Conservation (phyloP, 1,284 basidiomycete species). For the Hemileia vastatrix region DNA sequence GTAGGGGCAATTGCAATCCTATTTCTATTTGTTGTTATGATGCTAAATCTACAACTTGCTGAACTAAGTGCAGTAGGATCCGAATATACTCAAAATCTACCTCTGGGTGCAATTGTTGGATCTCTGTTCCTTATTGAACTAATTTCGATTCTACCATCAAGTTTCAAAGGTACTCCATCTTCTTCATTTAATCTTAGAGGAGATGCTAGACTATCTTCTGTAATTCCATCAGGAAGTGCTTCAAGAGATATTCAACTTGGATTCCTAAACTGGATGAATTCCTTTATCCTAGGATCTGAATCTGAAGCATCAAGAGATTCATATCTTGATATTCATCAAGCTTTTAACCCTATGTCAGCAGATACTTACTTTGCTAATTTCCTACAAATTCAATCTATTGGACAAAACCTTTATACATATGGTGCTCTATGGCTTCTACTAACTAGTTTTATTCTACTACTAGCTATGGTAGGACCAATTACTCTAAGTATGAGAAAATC, state of each 20-base stretch:
- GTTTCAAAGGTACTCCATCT: conserved; percentile 18
- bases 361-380: conserved; percentile 25
- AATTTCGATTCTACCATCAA: conserved; percentile 31
- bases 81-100: conserved; percentile 46
- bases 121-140: conserved; percentile 36
- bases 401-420: conserved; percentile 28
- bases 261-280: conserved; percentile 25
- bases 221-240: no score
- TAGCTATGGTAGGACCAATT: conserved; percentile 28
- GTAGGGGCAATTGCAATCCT: no score
- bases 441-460: conserved; percentile 26
- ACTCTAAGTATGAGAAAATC: conserved; percentile 17
- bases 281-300: conserved; percentile 25
- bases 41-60: conserved; percentile 44
- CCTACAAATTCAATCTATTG: conserved; percentile 29
- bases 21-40: conserved; percentile 46
- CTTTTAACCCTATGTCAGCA: conserved; percentile 25
- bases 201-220: no score
- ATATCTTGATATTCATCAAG: conserved; percentile 26
- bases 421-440: conserved; percentile 27
- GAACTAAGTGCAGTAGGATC: conserved; percentile 42
- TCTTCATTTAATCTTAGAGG: no score
- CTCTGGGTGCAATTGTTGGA: conserved; percentile 37
- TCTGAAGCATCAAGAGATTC: not conserved
- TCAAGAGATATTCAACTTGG: conserved; percentile 21